Evolutionary conservation across 805 yeast genomes (phyloP).

Genomic region (Candida quercuum): DNA sequence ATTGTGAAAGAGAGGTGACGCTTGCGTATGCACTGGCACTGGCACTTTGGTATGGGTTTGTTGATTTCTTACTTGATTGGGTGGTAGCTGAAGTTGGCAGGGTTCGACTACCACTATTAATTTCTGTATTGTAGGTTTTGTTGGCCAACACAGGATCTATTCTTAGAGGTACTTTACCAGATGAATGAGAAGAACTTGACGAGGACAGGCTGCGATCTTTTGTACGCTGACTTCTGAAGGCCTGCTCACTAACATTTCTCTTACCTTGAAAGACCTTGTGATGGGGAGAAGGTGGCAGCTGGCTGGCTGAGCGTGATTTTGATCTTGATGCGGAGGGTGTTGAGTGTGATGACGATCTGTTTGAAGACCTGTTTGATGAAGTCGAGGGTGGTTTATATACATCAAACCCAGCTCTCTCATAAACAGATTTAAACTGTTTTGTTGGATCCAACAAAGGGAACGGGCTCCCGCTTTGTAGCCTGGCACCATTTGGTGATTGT

Average conservation of each 20-base stretch:
- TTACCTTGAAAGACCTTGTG: slow-evolving; percentile 5
- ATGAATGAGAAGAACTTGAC: not conserved
- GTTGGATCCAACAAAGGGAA: slow-evolving; percentile 69
- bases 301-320: slow-evolving; percentile 13
- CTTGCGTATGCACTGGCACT: slow-evolving; percentile 2
- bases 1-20: no score
- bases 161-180: slow-evolving; percentile 1
- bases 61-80: not conserved
- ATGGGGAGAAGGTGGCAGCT: not conserved
- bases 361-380: no score
- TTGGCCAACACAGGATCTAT: slow-evolving; percentile 10
- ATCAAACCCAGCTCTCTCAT: slow-evolving; percentile 82
- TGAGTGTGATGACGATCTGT: not conserved
- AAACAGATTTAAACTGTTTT: slow-evolving; percentile 59
- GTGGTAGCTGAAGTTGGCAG: not conserved
- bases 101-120: no score
- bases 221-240: no score
- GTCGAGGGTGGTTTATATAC: slow-evolving; percentile 30
- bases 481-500: slow-evolving; percentile 19
- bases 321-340: slow-evolving; percentile 3
- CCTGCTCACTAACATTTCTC: slow-evolving; percentile 17
- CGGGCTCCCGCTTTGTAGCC: slow-evolving; percentile 34
- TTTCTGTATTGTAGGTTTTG: not conserved
- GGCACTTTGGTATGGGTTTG: not conserved
- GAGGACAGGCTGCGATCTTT: no score